phyloP scores from a whole-genome alignment of 2,329 filamentous ascomycete genomes.

The Byssothecium circinans region DNA sequence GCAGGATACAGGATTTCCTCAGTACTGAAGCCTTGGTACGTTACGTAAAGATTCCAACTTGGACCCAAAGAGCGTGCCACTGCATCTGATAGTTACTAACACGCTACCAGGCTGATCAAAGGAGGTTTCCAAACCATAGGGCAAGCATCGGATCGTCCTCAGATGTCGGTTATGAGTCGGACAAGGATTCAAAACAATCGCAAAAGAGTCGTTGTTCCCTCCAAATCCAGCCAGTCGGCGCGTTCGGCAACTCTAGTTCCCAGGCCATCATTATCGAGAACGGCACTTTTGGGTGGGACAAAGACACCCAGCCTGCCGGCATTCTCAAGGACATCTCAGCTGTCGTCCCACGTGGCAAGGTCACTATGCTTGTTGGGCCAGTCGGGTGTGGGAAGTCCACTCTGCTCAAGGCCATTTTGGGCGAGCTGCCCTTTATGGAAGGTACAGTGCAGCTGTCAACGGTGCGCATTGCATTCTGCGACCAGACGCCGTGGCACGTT shows the following conservation, averaged over 20 bases:
- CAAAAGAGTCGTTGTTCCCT: conserved; percentile 28
- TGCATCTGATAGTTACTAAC: too few relatives aligned
- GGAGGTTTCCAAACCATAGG: conserved; percentile 22
- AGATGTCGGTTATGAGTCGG: conserved; percentile 22
- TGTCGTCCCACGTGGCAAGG: conserved; percentile 45
- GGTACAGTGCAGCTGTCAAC: conserved; percentile 36
- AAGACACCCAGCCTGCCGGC: conserved; percentile 41
- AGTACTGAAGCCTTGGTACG: conserved; percentile 21
- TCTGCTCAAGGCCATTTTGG: conserved; percentile 41
- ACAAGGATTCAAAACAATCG: conserved; percentile 28
- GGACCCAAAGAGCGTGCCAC: too few relatives aligned
- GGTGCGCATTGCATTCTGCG: conserved; percentile 39
- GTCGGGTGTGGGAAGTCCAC: conserved; percentile 58
- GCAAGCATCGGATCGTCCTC: conserved; percentile 22
- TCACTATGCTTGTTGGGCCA: conserved; percentile 55
- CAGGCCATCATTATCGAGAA: conserved; percentile 47
- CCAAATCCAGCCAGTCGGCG: conserved; percentile 21
- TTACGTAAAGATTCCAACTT: too few relatives aligned
- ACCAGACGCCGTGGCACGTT: conserved; percentile 44
- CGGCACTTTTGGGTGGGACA: conserved; percentile 53
- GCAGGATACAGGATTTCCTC: conserved; percentile 51
- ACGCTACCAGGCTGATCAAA: conserved; percentile 14
- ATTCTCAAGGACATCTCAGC: conserved; percentile 47
- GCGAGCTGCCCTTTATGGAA: conserved; percentile 37
- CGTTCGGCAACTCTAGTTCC: conserved; percentile 20